These are phyloP conservation scores for Schizochytrium sp. DNA, from an alignment of 108 stramenopile species.

Conservation along the genomic window DNA sequence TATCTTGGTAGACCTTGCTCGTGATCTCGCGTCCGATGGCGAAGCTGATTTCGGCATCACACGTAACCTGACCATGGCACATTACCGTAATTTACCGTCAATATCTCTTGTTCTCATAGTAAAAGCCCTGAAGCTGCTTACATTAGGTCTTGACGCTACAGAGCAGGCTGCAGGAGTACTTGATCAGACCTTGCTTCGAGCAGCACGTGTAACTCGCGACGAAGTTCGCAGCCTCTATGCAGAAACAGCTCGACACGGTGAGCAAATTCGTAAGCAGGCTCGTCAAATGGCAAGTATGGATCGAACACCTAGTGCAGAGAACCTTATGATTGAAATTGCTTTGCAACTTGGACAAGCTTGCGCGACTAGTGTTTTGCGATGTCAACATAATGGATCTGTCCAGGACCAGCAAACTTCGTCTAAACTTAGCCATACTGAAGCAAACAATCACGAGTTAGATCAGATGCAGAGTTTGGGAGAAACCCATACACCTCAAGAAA, in stretches of 20 bases:
- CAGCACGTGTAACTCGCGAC: not conserved
- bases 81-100: not conserved
- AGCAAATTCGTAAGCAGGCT: not conserved
- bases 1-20: not conserved
- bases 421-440: no score
- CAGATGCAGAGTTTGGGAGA: no score
- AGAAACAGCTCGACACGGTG: not conserved
- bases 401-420: not conserved
- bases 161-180: conserved; percentile 4
- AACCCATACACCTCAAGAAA: no score
- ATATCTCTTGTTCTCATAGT: not conserved
- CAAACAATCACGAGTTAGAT: no score
- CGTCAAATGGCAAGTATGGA: not conserved
- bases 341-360: not conserved
- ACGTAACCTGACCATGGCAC: not conserved
- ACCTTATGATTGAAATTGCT: not conserved
- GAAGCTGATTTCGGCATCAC: not conserved
- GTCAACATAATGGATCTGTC: not conserved
- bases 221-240: not conserved
- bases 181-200: not conserved
- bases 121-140: conserved; percentile 6
- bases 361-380: not conserved
- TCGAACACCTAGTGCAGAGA: not conserved
- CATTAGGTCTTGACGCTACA: not conserved
- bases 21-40: not conserved